phyloP scores from a whole-genome alignment of 305 asterid genomes.

The Striga hermonthica region DNA sequence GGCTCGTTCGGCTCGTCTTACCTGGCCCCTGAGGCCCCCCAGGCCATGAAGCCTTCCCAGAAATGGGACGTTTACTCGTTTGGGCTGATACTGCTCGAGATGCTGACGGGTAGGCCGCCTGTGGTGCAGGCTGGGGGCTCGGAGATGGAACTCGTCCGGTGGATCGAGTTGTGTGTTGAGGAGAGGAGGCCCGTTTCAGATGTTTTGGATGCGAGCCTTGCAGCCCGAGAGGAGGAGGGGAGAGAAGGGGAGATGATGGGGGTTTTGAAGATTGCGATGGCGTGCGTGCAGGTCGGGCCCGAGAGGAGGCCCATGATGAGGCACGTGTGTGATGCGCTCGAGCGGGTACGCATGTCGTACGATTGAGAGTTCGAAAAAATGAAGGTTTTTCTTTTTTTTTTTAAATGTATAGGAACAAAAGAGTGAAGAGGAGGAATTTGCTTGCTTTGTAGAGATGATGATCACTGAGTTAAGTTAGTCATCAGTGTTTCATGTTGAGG shows the following conservation, averaged over 20 bases:
- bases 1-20: constrained; percentile 43
- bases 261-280: constrained; percentile 70
- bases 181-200: constrained; percentile 68
- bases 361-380: no score
- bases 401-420: no score
- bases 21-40: constrained; percentile 76
- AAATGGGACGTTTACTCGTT: constrained; percentile 89
- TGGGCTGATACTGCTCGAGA: constrained; percentile 65
- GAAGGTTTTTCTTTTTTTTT: no score
- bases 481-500: no score
- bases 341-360: constrained; percentile 33
- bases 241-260: constrained; percentile 73
- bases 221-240: constrained; percentile 46
- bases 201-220: constrained; percentile 52
- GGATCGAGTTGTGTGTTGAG: constrained; percentile 74
- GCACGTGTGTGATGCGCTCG: constrained; percentile 55
- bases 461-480: no score
- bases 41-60: constrained; percentile 70
- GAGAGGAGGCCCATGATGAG: constrained; percentile 82
- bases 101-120: constrained; percentile 62
- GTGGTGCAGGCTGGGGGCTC: constrained; percentile 50
- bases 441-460: neutral
- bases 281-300: constrained; percentile 58
- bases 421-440: neutral
- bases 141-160: constrained; percentile 60